Evolutionary conservation across 768 basidiomycete species (phyloP), one percentile per base, ranked within the genome.

Genomic region (Suillus occidentalis): DNA sequence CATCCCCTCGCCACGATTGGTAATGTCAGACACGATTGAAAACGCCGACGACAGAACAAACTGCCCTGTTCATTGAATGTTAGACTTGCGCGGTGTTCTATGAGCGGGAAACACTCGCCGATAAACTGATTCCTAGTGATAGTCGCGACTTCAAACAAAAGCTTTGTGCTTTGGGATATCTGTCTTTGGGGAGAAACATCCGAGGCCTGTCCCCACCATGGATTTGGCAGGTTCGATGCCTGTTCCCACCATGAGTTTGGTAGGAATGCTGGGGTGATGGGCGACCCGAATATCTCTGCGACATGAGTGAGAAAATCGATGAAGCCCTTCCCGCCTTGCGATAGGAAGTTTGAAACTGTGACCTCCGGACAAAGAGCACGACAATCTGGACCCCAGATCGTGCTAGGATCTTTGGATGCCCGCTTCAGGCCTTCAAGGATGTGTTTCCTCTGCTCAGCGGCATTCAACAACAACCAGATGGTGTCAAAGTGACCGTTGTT

Each of bases 351-450:
- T 20, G 58, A 52, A 18, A 62, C 28, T 14, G 64, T 68, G 18
- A 72, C 60, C 53, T 70, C 70, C n/a, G 70, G 71, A 50, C 66
- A 70, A 40, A 66, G 28, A 40, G 68, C 70, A 61, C 70, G 66
- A 28, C 43, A 37, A 61, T 72, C 68, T 37, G 69, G 22, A 20
- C 58, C 49, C 63, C 43, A 43, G 1, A 59, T n/a, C 18, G 61
- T 25, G 31, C 31, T 31, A 20, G 53, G 20, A 5, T 52, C 20
- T 13, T 37, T 7, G 43, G 42, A 70, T 43, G 70, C 62, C 7
- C 61, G 40, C 55, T 66, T 43, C 22, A 70, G 52, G 22, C 71
- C 71, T n/a, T 67, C 63, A n/a, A 70, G 42, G 20, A 72, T 28
- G 61, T 69, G 62, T 18, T 34, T 45, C 63, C 60, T 61, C 47